Percentiles rank a stretch among this genome's conserved stretches.
phyloP scores from a whole-genome alignment of 1,284 basidiomycete genomes.

The Psilocybe mexicana region DNA sequence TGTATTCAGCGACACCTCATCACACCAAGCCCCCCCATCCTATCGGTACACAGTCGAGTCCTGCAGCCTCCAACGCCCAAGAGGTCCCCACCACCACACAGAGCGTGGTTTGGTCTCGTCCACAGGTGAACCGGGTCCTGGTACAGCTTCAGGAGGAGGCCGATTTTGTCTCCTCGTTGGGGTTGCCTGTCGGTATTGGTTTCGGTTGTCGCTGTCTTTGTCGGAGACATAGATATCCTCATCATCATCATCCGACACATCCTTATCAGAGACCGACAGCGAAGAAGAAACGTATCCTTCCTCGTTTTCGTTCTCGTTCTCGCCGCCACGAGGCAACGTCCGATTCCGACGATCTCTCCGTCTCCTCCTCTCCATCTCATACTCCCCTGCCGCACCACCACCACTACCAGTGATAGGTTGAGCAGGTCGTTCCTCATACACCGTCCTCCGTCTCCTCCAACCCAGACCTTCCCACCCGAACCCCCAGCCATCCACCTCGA shows the following conservation, averaged over 20 bases:
- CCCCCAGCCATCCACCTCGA: constrained; percentile 35
- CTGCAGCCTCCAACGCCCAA: constrained; percentile 69
- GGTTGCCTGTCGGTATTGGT: background rate
- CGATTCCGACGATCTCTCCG: background rate
- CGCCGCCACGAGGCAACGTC: background rate
- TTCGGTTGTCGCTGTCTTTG: constrained; percentile 1
- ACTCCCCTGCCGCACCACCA: background rate
- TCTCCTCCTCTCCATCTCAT: background rate
- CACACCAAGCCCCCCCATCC: background rate
- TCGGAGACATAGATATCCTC: constrained; percentile 23
- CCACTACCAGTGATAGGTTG: background rate
- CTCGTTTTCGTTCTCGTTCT: constrained; percentile 6
- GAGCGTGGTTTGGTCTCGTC: constrained; percentile 35
- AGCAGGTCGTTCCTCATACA: constrained; percentile 15
- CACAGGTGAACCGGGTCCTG: background rate
- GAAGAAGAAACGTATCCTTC: background rate
- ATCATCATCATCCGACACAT: constrained; percentile 14
- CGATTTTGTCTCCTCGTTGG: background rate
- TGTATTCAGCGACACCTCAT: background rate
- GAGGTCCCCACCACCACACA: constrained; percentile 78
- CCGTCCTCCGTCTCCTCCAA: constrained; percentile 37
- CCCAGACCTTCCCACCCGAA: constrained; percentile 77
- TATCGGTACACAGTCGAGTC: constrained; percentile 66
- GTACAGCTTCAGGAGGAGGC: background rate
- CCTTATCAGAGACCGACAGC: constrained; percentile 4